Percentiles rank a stretch among this genome's conserved stretches.
These are phyloP conservation scores for Benincasa hispida DNA, from an alignment of 306 rosid species.

Conservation along the genomic window DNA sequence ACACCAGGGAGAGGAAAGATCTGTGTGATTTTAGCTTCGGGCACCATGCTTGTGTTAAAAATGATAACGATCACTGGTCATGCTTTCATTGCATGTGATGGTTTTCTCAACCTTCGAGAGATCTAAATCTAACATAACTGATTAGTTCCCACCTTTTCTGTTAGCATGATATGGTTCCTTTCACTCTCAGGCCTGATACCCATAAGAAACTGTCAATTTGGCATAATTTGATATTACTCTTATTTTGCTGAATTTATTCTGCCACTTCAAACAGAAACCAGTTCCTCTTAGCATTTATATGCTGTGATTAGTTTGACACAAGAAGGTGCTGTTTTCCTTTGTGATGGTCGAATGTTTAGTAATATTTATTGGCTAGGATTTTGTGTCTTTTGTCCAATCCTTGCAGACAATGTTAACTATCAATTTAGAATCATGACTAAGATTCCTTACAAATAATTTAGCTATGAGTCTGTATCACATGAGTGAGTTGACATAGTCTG, in stretches of 20 bases:
- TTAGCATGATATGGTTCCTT: neutral
- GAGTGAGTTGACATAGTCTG: slow-evolving; percentile 1
- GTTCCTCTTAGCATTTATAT: neutral
- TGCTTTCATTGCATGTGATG: neutral
- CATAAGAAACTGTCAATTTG: neutral
- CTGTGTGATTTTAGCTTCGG: neutral
- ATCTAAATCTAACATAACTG: too few relatives aligned
- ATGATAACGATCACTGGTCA: neutral
- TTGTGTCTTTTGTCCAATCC: neutral
- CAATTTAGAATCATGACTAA: neutral
- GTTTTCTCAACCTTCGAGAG: neutral
- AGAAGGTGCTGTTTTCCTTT: neutral
- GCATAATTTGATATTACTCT: neutral
- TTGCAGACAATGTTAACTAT: neutral
- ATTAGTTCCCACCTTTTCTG: neutral
- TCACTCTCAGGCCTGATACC: neutral
- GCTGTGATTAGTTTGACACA: neutral
- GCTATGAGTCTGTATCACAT: neutral
- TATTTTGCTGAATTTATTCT: neutral
- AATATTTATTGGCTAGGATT: neutral
- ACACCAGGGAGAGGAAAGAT: neutral
- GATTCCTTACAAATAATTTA: neutral
- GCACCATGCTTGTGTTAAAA: neutral
- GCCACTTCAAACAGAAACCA: neutral
- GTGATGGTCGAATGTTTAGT: neutral